Evolutionary conservation across 2,329 filamentous ascomycete species (phyloP).

Genomic region (Calonectria ilicicola): DNA sequence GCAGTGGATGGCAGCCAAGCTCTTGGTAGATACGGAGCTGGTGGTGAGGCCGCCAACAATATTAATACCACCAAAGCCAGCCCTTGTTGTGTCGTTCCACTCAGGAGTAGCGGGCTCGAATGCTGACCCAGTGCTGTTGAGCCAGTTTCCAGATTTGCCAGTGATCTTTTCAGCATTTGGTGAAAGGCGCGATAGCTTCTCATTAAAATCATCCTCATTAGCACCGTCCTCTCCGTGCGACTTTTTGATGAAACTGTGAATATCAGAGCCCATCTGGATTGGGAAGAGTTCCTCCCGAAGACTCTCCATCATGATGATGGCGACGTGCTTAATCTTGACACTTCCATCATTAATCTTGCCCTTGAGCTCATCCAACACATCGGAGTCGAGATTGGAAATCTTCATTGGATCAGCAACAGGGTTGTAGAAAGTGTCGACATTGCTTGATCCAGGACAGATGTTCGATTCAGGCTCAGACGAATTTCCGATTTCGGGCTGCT

Average conservation of each 20-base stretch:
- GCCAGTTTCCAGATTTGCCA: slow-evolving; percentile 22
- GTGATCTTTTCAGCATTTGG: slow-evolving; percentile 30
- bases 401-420: slow-evolving; percentile 55
- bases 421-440: slow-evolving; percentile 49
- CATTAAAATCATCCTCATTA: slow-evolving; percentile 40
- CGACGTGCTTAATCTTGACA: slow-evolving; percentile 58
- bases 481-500: not conserved
- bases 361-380: slow-evolving; percentile 44
- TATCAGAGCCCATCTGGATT: slow-evolving; percentile 53
- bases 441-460: not conserved
- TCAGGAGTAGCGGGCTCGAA: slow-evolving; percentile 37
- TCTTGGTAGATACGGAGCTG: slow-evolving; percentile 59
- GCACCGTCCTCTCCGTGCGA: slow-evolving; percentile 42
- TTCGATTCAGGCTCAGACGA: not conserved
- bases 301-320: slow-evolving; percentile 59
- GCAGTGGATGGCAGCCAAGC: slow-evolving; percentile 55
- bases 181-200: slow-evolving; percentile 39
- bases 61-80: slow-evolving; percentile 53
- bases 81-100: slow-evolving; percentile 29
- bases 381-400: slow-evolving; percentile 52
- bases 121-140: slow-evolving; percentile 33
- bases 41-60: slow-evolving; percentile 54
- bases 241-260: slow-evolving; percentile 49
- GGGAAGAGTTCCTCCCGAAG: slow-evolving; percentile 60
- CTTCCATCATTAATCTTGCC: slow-evolving; percentile 36